These are phyloP conservation scores for Blechomonas ayalai DNA, from an alignment of 208 protist species.

Conservation along the genomic window DNA sequence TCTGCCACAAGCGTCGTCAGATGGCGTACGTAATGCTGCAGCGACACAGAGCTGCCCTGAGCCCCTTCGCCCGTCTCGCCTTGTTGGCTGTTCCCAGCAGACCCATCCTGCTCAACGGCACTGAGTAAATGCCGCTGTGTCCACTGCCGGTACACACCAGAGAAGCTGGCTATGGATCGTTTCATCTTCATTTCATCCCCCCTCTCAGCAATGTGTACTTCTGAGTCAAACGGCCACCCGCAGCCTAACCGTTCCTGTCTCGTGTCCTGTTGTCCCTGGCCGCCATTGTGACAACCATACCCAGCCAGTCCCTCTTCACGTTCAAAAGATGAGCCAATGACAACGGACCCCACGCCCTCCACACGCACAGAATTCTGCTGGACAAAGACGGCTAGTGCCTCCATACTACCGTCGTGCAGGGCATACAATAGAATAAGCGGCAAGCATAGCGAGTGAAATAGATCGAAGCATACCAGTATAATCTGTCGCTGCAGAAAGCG, in stretches of 20 bases:
- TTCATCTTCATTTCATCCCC: constrained; percentile 10
- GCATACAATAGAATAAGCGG: constrained; percentile 51
- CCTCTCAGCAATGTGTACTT: background rate
- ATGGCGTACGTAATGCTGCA: too few species aligned
- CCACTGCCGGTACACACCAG: constrained; percentile 37
- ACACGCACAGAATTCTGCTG: constrained; percentile 38
- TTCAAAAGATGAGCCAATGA: constrained; percentile 28
- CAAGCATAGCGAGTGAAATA: constrained; percentile 34
- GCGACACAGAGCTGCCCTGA: too few species aligned
- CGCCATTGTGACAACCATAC: too few species aligned
- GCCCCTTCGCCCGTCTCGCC: too few species aligned
- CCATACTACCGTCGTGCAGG: constrained; percentile 51
- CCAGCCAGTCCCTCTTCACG: background rate
- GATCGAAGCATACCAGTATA: constrained; percentile 23
- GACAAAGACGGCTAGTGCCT: constrained; percentile 29
- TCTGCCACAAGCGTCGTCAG: too few species aligned
- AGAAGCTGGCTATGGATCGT: constrained; percentile 38
- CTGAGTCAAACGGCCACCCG: background rate
- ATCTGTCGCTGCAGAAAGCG: constrained; percentile 51
- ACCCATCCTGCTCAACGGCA: too few species aligned
- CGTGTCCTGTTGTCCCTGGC: background rate
- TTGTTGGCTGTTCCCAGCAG: too few species aligned
- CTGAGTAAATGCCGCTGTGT: constrained; percentile 18
- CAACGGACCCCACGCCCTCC: constrained; percentile 72
- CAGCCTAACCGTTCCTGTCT: background rate